Base-by-base conservation (phyloP, 2,329 filamentous ascomycete genomes). In the Apiospora hydei region DNA sequence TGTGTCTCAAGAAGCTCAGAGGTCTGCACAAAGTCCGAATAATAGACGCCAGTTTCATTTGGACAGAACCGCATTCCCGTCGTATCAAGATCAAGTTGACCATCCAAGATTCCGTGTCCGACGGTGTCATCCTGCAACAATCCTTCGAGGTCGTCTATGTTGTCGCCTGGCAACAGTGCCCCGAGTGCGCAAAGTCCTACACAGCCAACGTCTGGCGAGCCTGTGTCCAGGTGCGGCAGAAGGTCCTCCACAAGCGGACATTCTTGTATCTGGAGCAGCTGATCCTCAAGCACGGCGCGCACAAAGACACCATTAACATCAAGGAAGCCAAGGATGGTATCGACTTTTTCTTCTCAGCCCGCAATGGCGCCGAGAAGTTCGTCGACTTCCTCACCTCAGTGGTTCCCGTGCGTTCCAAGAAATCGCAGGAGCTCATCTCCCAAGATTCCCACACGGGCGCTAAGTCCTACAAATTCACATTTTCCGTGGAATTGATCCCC, bases 191-290 rank as follows among this genome's bases (percentile, higher is more conserved):
- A 75, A 99, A 99, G 87, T 97, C 94, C 72, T 99, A 96, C 83
- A 98, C 96, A 30, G 94, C 94, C 80, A 97, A 98, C 84, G 95
- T 95, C 70, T 99, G 96, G 96, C 88, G 94, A 77, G 96, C 96
- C 0, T 92, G 91, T 73, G 95, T 98, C 10, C 97, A 99, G 85
- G 94, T 99, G 71, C 92, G 96, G 74, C 96, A 99, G 82, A 98
- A 98, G 85, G 96, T 99, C 51, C 90, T 94, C 6, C 96, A 99
- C 85, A 99, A 98, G 90, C 88, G 96, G 78, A 89, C 88, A 0
- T 89, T 90, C 77, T 78, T 90, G 66, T 88, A 86, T 80, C 90
- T 98, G 47, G 96, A 98, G 83, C 96, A 99, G 86, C 88, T 98
- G 71, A 97, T 99, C 77, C 87, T 99, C 77, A 98, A 98, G 86